Base-by-base conservation (phyloP, 1,284 basidiomycete genomes). In the Ceratobasidium sp. region DNA sequence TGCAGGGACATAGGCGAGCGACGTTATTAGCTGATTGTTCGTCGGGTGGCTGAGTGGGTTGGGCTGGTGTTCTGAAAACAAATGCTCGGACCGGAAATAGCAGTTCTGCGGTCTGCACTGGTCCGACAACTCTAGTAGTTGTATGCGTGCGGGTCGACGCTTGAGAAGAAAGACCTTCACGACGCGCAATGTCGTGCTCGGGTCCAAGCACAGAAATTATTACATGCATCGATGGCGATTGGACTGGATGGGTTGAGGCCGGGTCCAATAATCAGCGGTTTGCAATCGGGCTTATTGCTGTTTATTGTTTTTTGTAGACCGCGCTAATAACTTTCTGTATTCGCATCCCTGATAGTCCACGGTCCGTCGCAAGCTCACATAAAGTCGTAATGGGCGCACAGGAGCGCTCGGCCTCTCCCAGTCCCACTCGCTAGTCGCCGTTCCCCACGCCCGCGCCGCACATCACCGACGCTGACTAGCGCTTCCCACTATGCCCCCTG, bases 291-390 rank as follows among this genome's bases (percentile, higher is more conserved):
- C 35, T 38, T 38, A 38, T 38, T 38, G 11, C 35, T 38, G 35
- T 38, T 38, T 61, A 28, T 67, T 67, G 38, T 44, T 43, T 11
- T 49, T 46, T 11, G 28, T 57, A 38, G 30, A 57, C 21, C 16
- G 44, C n/a, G 13, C 64, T 44, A 30, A 55, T 67, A 67, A 41
- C 28, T n/a, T 55, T 13, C 49, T 67, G 50, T 46, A 62, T 66
- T 55, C 58, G 58, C 50, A 54, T 67, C 64, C 64, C 64, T 67
- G 64, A 67, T 67, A 30, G 64, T 67, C 64, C 64, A 67, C 64
- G 64, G 64, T 54, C 64, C 50, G 64, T 67, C 38, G 64, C 64
- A 41, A 21, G 41, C 23, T 26, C 21, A 49, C 47, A 54, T 67
- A 67, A 67, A 67, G 64, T 41, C 50, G 43, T 21, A 14, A 52